Evolutionary conservation across 805 yeast genomes (phyloP), one percentile per base, ranked within the genome.

Genomic region (Teunomyces lycoperdinae): DNA sequence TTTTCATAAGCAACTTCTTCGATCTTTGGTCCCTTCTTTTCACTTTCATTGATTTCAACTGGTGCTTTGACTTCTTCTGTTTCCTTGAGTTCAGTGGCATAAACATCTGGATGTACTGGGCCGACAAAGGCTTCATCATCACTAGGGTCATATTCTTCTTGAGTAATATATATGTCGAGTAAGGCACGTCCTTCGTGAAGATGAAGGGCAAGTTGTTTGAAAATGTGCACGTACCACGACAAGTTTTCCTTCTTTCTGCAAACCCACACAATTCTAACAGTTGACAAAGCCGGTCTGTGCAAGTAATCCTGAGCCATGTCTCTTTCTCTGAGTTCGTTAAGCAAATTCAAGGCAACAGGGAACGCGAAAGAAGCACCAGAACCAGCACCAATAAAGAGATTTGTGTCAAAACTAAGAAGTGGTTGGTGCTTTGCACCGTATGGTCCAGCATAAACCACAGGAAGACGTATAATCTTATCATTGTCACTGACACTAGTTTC

Each of bases 281-380:
- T 36, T 1, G 68, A 51, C 8, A 47, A 40, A 6, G 47, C 41
- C 1, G 76, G 74, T 32, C 78, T 61, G 32, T 60, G 58, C 31
- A 70, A 52, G 50, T 39, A 70, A 44, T 74, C 78, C 4, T 55
- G 58, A 0, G 35, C 56, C 1, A 44, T 48, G 17, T 70, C 64
- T 44, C 66, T 59, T 9, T 31, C 30, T 43, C 62, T 48, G 13
- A 72, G 58, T 3, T 61, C 55, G 36, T 62, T 51, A 20, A 76
- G 52, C 33, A 75, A 58, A 38, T 73, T 74, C 32, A 76, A 56
- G 7, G 77, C 74, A 1, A 74, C 67, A 1, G 81, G 80, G 43
- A 77, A 65, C 1, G 68, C 63, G 55, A 72, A 76, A 1, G 81
- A 67, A 5, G 71, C 73, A 2, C 83, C 83, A 2, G 76, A 65